Percentiles rank a stretch among this genome's conserved stretches.
phyloP scores from a whole-genome alignment of 306 rosid genomes.

The Cercis canadensis region DNA sequence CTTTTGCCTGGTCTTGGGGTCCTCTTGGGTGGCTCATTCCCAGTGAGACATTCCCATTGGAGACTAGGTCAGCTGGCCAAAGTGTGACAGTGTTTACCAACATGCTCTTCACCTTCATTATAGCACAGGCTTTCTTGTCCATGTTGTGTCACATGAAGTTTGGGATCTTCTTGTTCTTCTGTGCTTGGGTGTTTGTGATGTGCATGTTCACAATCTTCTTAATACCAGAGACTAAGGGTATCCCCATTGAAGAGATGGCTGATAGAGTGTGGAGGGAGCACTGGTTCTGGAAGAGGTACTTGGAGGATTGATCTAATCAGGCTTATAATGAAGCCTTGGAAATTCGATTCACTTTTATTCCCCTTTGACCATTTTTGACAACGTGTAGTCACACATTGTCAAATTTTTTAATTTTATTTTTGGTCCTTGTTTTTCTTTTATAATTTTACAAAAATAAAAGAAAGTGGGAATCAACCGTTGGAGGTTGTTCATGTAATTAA shows the following conservation, averaged over 20 bases:
- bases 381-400: no score
- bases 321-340: neutral
- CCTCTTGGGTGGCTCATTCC: slow-evolving; percentile 81
- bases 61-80: slow-evolving; percentile 69
- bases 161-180: slow-evolving; percentile 67
- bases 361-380: no score
- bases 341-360: no score
- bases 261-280: slow-evolving; percentile 60
- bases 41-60: slow-evolving; percentile 65
- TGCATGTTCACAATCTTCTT: slow-evolving; percentile 40
- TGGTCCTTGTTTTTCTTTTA: no score
- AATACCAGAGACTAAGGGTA: slow-evolving; percentile 59
- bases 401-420: no score
- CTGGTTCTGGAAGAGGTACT: slow-evolving; percentile 64
- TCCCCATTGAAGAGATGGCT: slow-evolving; percentile 68
- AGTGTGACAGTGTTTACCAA: slow-evolving; percentile 60
- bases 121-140: slow-evolving; percentile 66
- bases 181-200: slow-evolving; percentile 56
- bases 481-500: no score
- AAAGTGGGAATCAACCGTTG: no score
- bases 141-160: slow-evolving; percentile 60
- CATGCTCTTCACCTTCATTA: slow-evolving; percentile 69
- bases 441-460: no score
- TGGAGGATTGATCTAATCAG: neutral
- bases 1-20: slow-evolving; percentile 86